These are phyloP conservation scores for Dryas alaskensis DNA, from an alignment of 306 rosid genomes.

Conservation along the genomic window DNA sequence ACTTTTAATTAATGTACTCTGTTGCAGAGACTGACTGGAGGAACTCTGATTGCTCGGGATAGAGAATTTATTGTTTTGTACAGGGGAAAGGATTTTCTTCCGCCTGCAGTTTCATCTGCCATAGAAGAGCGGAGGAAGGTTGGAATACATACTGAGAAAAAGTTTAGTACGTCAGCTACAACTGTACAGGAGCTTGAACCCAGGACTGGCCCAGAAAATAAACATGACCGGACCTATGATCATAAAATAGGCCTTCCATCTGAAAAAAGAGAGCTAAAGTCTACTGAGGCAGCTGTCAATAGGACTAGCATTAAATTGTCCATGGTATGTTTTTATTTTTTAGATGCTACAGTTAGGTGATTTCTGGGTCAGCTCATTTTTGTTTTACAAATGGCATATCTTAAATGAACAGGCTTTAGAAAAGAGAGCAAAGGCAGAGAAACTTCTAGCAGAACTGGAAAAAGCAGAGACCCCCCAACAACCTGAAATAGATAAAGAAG, in stretches of 20 bases:
- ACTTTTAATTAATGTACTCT: not conserved
- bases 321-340: constrained; percentile 46
- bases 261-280: constrained; percentile 32
- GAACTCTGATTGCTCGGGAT: constrained; percentile 79
- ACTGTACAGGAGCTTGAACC: constrained; percentile 27
- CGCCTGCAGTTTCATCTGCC: constrained; percentile 79
- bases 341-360: constrained; percentile 29
- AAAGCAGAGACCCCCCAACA: constrained; percentile 44
- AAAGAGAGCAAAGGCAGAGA: constrained; percentile 64
- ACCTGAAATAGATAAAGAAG: constrained; percentile 80
- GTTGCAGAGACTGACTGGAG: constrained; percentile 83
- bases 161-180: constrained; percentile 29
- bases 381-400: constrained; percentile 22
- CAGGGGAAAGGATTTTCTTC: constrained; percentile 93
- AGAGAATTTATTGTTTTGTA: constrained; percentile 70
- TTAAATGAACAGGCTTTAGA: constrained; percentile 63
- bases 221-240: constrained; percentile 22
- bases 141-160: constrained; percentile 35
- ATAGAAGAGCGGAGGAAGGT: constrained; percentile 65
- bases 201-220: constrained; percentile 34
- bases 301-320: constrained; percentile 66
- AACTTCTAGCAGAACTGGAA: constrained; percentile 65
- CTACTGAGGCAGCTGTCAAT: constrained; percentile 45
- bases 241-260: constrained; percentile 29
- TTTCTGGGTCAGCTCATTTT: constrained; percentile 19